Percentiles rank a stretch among this genome's conserved stretches.
These are phyloP conservation scores for Solanum hybrid DNA, from an alignment of 305 asterid genomes.

Conservation along the genomic window DNA sequence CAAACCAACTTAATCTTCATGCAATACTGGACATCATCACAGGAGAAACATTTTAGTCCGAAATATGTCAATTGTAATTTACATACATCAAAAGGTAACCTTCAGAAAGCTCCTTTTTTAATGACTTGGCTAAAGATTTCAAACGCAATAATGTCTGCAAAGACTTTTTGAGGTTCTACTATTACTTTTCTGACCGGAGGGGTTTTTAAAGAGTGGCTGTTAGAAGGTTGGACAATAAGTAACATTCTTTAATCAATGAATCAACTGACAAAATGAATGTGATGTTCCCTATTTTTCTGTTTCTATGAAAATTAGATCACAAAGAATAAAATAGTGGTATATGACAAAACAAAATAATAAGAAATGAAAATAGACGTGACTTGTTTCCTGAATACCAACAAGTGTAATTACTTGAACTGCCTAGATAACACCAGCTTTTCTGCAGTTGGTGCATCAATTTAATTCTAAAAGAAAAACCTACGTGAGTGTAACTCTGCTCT, in stretches of 20 bases:
- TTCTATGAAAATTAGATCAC: background rate
- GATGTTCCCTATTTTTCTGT: background rate
- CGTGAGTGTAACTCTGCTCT: constrained; percentile 78
- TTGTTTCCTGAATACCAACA: background rate
- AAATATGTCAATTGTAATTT: background rate
- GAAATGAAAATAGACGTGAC: background rate
- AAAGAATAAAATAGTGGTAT: background rate
- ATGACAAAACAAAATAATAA: background rate
- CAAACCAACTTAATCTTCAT: background rate
- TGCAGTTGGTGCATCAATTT: constrained; percentile 6
- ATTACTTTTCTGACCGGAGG: background rate
- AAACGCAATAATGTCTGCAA: background rate
- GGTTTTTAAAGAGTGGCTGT: background rate
- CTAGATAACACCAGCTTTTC: constrained; percentile 6
- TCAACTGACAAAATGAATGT: background rate
- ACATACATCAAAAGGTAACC: background rate
- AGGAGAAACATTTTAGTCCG: background rate
- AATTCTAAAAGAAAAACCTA: constrained; percentile 36
- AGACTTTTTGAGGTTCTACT: background rate
- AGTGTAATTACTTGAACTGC: background rate
- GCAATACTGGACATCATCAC: background rate
- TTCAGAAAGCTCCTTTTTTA: background rate
- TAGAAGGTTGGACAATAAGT: background rate
- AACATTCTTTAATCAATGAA: background rate
- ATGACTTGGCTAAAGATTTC: background rate